Conservation (phyloP, 2,329 filamentous ascomycete species). For the Davidsoniella eucalypti region DNA sequence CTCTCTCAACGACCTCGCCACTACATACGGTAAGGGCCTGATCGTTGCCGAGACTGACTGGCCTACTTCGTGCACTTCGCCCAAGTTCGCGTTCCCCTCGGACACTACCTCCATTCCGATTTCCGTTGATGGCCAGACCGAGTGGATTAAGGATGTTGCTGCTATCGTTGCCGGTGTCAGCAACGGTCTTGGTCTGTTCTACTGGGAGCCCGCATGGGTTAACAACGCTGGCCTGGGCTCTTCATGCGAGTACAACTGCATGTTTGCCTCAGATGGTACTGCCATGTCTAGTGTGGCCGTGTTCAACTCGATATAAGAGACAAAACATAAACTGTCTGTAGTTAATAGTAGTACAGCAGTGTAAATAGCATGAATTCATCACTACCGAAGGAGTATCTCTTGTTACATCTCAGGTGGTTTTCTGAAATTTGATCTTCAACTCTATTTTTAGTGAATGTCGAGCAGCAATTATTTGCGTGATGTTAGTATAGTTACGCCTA, state of each 20-base stretch:
- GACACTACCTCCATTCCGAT: constrained; percentile 45
- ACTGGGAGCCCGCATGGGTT: constrained; percentile 61
- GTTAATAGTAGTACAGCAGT: too few relatives aligned
- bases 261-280: constrained; percentile 41
- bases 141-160: constrained; percentile 44
- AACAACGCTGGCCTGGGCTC: constrained; percentile 48
- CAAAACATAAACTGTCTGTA: background rate
- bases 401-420: constrained; percentile 24
- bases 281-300: constrained; percentile 28
- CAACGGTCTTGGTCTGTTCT: constrained; percentile 45
- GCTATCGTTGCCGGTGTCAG: constrained; percentile 34
- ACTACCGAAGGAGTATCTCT: constrained; percentile 34
- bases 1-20: constrained; percentile 41
- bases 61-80: constrained; percentile 46
- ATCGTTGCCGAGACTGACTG: constrained; percentile 58
- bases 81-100: constrained; percentile 40
- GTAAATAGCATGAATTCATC: too few relatives aligned
- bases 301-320: constrained; percentile 5
- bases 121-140: constrained; percentile 43
- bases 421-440: too few relatives aligned
- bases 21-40: constrained; percentile 46
- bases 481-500: too few relatives aligned
- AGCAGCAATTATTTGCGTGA: too few relatives aligned
- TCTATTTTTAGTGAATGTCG: too few relatives aligned
- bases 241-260: constrained; percentile 45